Evolutionary conservation across 257 asterid species (phyloP), one percentile per base, ranked within the genome.

Genomic region (Prunella vulgaris): DNA sequence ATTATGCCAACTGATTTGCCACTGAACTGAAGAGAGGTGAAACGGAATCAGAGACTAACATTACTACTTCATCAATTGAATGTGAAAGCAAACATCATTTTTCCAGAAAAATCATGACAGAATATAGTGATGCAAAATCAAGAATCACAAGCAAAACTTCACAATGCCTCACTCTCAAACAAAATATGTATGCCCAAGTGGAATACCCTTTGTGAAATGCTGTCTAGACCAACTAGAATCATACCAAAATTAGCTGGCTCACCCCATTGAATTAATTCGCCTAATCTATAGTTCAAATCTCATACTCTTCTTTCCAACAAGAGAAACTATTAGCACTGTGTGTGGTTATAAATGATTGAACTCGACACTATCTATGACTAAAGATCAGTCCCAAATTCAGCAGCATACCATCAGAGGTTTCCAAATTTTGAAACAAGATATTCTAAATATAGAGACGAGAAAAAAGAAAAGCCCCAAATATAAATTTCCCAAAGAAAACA

Each of bases 1-100:
- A 90, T 72, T 24, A 90, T 86, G 52, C 95, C 95, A 21, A 85
- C 84, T 57, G 92, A 68, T 82, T 89, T 89, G 54, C 90, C 93
- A 64, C 86, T 82, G 67, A 89, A 82, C 95, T 87, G 85, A 64
- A 70, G 32, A 60, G 65, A 72, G 66, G 13, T 37, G 25, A 37
- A n/a, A 61, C 18, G 12, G 13, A 33, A 69, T 33, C 5, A 17
- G 25, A 7, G 10, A 33, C 48, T 22, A 8, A 10, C 42, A 56
- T 21, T 33, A 54, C 52, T 64, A 37, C 38, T 73, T 38, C 56
- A 42, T 33, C 9, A 13, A 46, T 71, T 20, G 46, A 70, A 44
- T 17, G 56, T 8, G 20, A 72, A 24, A 56, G 46, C 30, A 53
- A 72, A 40, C n/a, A 30, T 30, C n/a, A 18, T 28, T 61, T 20